phyloP scores from a whole-genome alignment of 2,329 filamentous ascomycete genomes.

The Alternaria postmessia region DNA sequence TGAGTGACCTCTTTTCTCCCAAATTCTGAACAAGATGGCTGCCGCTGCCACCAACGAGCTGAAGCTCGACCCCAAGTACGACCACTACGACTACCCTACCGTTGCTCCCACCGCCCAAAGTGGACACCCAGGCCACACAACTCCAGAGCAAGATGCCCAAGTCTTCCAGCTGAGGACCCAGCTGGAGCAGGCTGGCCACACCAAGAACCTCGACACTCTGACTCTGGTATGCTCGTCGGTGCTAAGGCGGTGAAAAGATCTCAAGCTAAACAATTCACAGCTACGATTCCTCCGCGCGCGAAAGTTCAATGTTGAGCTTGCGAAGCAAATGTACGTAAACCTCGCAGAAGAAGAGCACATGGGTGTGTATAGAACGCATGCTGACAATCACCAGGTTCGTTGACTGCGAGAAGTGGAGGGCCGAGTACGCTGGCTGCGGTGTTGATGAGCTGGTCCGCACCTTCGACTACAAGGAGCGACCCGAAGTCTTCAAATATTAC shows the following conservation, averaged over 20 bases:
- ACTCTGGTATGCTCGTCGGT: slow-evolving; percentile 71
- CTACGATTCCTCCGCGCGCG: slow-evolving; percentile 91
- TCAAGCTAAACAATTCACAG: slow-evolving; percentile 54
- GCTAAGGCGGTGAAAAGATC: background rate
- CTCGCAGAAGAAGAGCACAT: background rate
- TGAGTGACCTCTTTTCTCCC: slow-evolving; percentile 13
- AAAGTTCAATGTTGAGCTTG: slow-evolving; percentile 86
- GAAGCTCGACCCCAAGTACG: slow-evolving; percentile 85
- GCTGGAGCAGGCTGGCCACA: slow-evolving; percentile 85
- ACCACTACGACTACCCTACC: slow-evolving; percentile 92
- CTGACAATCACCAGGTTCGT: slow-evolving; percentile 73
- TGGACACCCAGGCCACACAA: slow-evolving; percentile 90
- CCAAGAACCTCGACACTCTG: slow-evolving; percentile 86
- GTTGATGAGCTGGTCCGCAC: slow-evolving; percentile 81
- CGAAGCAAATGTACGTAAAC: slow-evolving; percentile 83
- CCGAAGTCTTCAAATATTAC: slow-evolving; percentile 87
- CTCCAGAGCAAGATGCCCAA: slow-evolving; percentile 85
- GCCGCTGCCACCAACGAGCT: slow-evolving; percentile 43
- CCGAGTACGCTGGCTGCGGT: slow-evolving; percentile 71
- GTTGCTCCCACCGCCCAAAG: slow-evolving; percentile 72
- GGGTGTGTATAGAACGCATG: background rate
- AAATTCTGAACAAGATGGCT: slow-evolving; percentile 39
- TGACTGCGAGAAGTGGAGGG: slow-evolving; percentile 90
- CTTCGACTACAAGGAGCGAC: slow-evolving; percentile 89
- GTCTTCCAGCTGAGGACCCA: slow-evolving; percentile 83